phyloP scores from a whole-genome alignment of 2,329 filamentous ascomycete genomes.

The Arthrobotrys iridis region DNA sequence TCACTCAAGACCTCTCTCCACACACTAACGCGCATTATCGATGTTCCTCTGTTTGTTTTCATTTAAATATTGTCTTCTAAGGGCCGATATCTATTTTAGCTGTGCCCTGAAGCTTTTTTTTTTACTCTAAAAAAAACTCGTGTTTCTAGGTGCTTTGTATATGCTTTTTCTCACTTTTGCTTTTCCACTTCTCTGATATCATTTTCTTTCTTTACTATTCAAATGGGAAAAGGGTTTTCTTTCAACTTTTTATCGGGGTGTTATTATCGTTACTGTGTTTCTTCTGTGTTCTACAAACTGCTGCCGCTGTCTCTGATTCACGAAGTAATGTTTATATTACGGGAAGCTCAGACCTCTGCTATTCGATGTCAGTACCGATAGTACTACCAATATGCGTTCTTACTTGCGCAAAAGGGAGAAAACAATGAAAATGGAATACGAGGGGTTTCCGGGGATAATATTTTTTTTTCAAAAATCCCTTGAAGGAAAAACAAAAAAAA shows the following conservation, averaged over 20 bases:
- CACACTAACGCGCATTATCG: slow-evolving; percentile 18
- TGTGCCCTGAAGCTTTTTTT: slow-evolving; percentile 34
- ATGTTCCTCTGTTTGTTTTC: slow-evolving; percentile 29
- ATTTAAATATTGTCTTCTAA: slow-evolving; percentile 42
- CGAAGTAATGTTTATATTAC: slow-evolving; percentile 54
- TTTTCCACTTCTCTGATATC: background rate
- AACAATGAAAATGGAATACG: slow-evolving; percentile 23
- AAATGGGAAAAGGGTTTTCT: slow-evolving; percentile 53
- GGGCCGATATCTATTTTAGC: slow-evolving; percentile 35
- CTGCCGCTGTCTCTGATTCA: slow-evolving; percentile 39
- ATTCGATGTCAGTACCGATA: background rate
- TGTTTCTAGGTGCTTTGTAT: slow-evolving; percentile 44
- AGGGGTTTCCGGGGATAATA: slow-evolving; percentile 16
- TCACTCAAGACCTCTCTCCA: slow-evolving; percentile 33
- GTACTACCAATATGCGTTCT: background rate
- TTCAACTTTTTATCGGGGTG: slow-evolving; percentile 46
- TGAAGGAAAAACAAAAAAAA: background rate
- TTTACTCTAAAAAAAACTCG: slow-evolving; percentile 43
- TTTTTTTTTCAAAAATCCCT: slow-evolving; percentile 16
- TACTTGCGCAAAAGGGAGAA: background rate
- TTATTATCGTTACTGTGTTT: slow-evolving; percentile 40
- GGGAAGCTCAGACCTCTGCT: slow-evolving; percentile 32
- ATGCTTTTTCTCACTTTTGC: slow-evolving; percentile 1
- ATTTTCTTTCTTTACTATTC: slow-evolving; percentile 32
- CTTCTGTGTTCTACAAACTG: slow-evolving; percentile 8